Conservation (phyloP, 2,329 filamentous ascomycete species). For the Sporothrix pseudoabietina region DNA sequence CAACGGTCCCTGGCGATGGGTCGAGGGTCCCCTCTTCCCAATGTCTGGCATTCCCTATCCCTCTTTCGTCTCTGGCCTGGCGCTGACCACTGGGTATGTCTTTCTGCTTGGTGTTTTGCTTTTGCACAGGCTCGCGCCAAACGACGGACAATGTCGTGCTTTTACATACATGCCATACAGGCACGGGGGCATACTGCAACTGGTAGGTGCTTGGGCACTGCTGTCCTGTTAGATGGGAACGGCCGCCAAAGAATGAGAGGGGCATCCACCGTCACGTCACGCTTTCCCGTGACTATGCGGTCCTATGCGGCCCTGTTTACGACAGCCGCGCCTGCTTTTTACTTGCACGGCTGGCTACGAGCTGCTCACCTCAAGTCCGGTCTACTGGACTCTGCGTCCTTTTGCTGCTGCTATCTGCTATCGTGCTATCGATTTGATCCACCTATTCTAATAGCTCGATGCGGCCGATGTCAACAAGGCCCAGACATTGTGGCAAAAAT, state of each 20-base stretch:
- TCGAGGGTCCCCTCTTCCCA: not conserved
- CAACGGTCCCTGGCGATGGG: conserved; percentile 1
- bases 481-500: not conserved
- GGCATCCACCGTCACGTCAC: not conserved
- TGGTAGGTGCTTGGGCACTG: not conserved
- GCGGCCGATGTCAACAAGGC: not conserved
- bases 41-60: not conserved
- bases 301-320: not conserved
- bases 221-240: not conserved
- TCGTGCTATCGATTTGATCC: not conserved
- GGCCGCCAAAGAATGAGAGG: not conserved
- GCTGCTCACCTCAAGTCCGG: not conserved
- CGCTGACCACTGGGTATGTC: not conserved
- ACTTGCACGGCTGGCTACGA: not conserved
- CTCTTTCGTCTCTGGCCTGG: not conserved
- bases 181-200: not conserved
- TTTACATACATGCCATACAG: conserved; percentile 9
- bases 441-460: not conserved
- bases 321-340: not conserved
- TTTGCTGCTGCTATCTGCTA: not conserved
- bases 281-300: conserved; percentile 11
- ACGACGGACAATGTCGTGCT: not conserved
- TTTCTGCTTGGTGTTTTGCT: no score
- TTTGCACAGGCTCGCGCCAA: not conserved
- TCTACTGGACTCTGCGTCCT: not conserved